Conservation (phyloP, 2,329 filamentous ascomycete genomes). For the Fusarium ramigenum region DNA sequence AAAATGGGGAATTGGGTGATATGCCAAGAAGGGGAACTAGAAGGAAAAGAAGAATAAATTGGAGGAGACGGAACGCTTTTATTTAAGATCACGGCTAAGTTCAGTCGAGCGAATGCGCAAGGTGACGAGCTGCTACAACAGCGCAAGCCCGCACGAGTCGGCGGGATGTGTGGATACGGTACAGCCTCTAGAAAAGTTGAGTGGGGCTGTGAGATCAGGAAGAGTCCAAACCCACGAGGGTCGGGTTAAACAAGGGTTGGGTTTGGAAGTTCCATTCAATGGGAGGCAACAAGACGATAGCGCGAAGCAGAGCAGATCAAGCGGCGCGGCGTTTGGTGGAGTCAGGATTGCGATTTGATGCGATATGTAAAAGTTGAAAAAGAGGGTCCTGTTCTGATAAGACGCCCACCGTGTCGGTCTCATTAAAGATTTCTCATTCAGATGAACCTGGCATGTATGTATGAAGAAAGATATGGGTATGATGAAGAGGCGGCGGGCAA, state of each 20-base stretch:
- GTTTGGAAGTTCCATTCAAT: conserved; percentile 28
- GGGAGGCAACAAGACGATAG: conserved; percentile 36
- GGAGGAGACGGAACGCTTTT: conserved; percentile 42
- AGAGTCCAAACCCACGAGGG: conserved; percentile 28
- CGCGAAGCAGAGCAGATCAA: conserved; percentile 37
- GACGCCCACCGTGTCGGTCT: conserved; percentile 35
- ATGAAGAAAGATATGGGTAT: conserved; percentile 4
- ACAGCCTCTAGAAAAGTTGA: conserved; percentile 32
- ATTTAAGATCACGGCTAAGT: conserved; percentile 38
- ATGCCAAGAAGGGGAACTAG: conserved; percentile 36
- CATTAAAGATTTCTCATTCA: conserved; percentile 19
- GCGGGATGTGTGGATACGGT: conserved; percentile 35
- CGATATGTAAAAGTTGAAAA: conserved; percentile 39
- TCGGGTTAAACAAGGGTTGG: conserved; percentile 31
- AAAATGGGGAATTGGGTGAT: conserved; percentile 21
- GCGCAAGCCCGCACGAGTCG: conserved; percentile 34
- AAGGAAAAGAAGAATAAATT: conserved; percentile 31
- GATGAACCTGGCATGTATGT: conserved; percentile 19
- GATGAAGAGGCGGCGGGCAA: conserved; percentile 1
- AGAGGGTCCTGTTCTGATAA: conserved; percentile 44
- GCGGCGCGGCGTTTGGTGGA: conserved; percentile 38
- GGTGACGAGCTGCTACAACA: conserved; percentile 36
- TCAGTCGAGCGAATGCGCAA: conserved; percentile 22
- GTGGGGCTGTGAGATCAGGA: conserved; percentile 40
- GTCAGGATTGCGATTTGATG: conserved; percentile 35